These are phyloP conservation scores for Lichtheimia ornata DNA, from an alignment of 371 early-diverging fungal genomes.

Conservation along the genomic window DNA sequence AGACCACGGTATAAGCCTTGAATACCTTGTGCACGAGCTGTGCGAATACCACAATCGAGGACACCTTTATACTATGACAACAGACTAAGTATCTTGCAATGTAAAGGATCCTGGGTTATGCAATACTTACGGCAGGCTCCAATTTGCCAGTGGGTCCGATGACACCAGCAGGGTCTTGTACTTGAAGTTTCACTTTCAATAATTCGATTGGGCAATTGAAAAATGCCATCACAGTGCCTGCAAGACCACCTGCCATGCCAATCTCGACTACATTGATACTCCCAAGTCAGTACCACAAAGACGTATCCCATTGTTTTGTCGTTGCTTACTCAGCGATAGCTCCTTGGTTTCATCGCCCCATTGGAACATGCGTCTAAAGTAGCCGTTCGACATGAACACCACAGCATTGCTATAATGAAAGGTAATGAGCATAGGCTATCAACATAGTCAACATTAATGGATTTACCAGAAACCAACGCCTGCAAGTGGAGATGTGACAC, in stretches of 20 bases:
- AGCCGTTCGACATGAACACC: constrained; percentile 81
- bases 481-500: constrained; percentile 80
- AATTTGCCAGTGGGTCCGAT: constrained; percentile 34
- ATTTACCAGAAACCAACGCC: constrained; percentile 85
- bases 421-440: neutral
- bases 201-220: constrained; percentile 86
- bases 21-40: constrained; percentile 67
- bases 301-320: neutral
- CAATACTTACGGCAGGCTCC: constrained; percentile 49
- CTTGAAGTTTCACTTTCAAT: constrained; percentile 85
- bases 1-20: constrained; percentile 82
- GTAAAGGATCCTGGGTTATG: neutral
- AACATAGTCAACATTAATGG: constrained; percentile 1
- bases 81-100: neutral
- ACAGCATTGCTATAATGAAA: constrained; percentile 73
- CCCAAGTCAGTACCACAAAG: neutral
- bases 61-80: constrained; percentile 69
- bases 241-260: constrained; percentile 74
- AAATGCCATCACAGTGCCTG: constrained; percentile 85
- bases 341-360: constrained; percentile 47
- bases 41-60: constrained; percentile 75
- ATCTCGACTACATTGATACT: constrained; percentile 46
- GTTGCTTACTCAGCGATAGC: constrained; percentile 40
- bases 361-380: constrained; percentile 68
- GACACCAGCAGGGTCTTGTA: constrained; percentile 59